Evolutionary conservation across 805 yeast genomes (phyloP).

Genomic region (Lipomyces yamadae): DNA sequence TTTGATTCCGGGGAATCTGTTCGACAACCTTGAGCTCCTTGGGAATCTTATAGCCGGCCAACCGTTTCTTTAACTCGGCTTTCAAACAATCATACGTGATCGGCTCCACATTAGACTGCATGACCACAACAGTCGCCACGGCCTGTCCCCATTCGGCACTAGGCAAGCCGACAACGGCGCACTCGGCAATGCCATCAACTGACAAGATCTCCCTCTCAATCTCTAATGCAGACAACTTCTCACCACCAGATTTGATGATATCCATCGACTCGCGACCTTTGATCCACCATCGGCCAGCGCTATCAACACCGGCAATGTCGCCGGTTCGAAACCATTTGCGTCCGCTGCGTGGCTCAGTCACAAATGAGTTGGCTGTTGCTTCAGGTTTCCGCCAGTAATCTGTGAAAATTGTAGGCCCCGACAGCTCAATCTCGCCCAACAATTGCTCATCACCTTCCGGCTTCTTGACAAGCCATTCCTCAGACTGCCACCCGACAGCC

Average conservation of each 20-base stretch:
- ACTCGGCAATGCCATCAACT: slow-evolving; percentile 41
- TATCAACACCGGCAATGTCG: slow-evolving; percentile 57
- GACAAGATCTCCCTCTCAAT: slow-evolving; percentile 46
- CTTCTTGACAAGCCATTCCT: slow-evolving; percentile 29
- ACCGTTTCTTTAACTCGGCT: slow-evolving; percentile 36
- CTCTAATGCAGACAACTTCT: slow-evolving; percentile 46
- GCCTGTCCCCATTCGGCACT: slow-evolving; percentile 46
- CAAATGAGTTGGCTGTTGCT: slow-evolving; percentile 54
- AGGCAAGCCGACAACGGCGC: slow-evolving; percentile 45
- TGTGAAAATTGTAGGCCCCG: slow-evolving; percentile 61
- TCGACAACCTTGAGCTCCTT: slow-evolving; percentile 42
- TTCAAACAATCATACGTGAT: slow-evolving; percentile 38
- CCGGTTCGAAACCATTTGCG: slow-evolving; percentile 61
- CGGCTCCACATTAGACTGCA: slow-evolving; percentile 31
- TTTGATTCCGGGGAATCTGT: slow-evolving; percentile 45
- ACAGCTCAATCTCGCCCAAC: slow-evolving; percentile 57
- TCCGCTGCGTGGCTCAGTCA: slow-evolving; percentile 44
- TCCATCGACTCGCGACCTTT: slow-evolving; percentile 48
- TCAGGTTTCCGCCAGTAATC: slow-evolving; percentile 56
- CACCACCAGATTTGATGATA: slow-evolving; percentile 47
- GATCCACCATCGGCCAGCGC: slow-evolving; percentile 55
- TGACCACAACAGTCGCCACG: slow-evolving; percentile 43
- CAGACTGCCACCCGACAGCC: slow-evolving; percentile 36
- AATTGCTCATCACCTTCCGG: slow-evolving; percentile 31
- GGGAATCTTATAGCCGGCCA: slow-evolving; percentile 46